A percentile compares a stretch with the other conserved stretches of the same genome.
phyloP scores from a whole-genome alignment of 108 stramenopile genomes.

The Discostella stelligeroides region DNA sequence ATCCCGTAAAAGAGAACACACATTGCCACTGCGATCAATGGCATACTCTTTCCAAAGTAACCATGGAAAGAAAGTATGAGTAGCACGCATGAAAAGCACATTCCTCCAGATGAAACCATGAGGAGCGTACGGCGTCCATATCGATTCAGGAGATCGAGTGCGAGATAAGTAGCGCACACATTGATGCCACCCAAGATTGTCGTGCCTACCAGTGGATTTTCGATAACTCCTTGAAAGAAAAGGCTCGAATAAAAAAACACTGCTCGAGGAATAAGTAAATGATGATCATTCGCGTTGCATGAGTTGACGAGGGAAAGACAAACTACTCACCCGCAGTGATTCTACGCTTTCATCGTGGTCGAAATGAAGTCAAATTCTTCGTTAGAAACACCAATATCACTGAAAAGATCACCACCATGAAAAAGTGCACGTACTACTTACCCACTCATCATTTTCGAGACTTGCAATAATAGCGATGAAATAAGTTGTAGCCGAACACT shows the following conservation, averaged over 20 bases:
- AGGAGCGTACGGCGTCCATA: constrained; percentile 84
- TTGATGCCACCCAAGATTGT: constrained; percentile 91
- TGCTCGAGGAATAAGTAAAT: neutral
- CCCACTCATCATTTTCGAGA: constrained; percentile 93
- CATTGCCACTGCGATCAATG: constrained; percentile 81
- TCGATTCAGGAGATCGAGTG: constrained; percentile 90
- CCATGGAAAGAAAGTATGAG: constrained; percentile 71
- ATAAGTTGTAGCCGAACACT: constrained; percentile 75
- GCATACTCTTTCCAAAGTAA: constrained; percentile 63
- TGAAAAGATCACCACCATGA: no score
- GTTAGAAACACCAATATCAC: no score
- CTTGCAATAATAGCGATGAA: constrained; percentile 79
- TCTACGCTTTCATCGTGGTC: neutral
- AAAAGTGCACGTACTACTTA: constrained; percentile 4
- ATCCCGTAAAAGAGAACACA: constrained; percentile 96
- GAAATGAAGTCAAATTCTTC: neutral
- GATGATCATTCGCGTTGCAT: neutral
- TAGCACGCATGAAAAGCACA: constrained; percentile 73
- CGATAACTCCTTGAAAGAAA: constrained; percentile 93
- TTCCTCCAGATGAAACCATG: constrained; percentile 85
- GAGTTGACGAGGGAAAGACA: neutral
- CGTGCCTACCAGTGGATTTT: constrained; percentile 91
- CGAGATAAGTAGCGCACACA: constrained; percentile 93
- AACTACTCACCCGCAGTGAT: neutral
- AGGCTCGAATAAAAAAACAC: neutral